Percentiles rank a stretch among this genome's conserved stretches.
phyloP scores from a whole-genome alignment of 2,329 filamentous ascomycete genomes.

The Aspergillus texensis region DNA sequence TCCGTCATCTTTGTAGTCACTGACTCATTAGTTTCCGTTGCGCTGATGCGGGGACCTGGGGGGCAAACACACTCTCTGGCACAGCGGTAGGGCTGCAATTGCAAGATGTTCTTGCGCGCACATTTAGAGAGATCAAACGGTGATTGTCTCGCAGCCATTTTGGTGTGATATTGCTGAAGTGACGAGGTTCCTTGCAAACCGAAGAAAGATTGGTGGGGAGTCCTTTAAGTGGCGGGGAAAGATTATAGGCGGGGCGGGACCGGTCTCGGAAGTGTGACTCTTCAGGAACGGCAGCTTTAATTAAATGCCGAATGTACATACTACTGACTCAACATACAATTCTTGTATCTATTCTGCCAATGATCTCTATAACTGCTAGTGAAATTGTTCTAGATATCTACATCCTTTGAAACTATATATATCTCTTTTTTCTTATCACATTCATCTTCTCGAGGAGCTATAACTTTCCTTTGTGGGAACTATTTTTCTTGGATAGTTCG shows the following conservation, averaged over 20 bases:
- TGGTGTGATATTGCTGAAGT: slow-evolving; percentile 13
- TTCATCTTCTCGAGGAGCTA: no score
- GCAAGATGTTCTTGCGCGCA: slow-evolving; percentile 74
- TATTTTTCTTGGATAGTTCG: no score
- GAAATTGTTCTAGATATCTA: no score
- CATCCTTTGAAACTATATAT: no score
- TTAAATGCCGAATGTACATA: background rate
- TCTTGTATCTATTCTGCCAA: background rate
- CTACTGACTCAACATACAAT: background rate
- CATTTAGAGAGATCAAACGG: slow-evolving; percentile 74
- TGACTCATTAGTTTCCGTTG: slow-evolving; percentile 45
- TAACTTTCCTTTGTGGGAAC: no score
- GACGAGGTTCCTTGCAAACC: slow-evolving; percentile 8
- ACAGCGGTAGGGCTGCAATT: slow-evolving; percentile 77
- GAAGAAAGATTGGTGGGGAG: slow-evolving; percentile 20
- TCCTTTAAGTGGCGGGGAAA: slow-evolving; percentile 20
- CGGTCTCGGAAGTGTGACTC: slow-evolving; percentile 25
- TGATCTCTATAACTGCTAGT: background rate
- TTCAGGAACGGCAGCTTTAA: background rate
- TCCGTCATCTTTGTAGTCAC: slow-evolving; percentile 98
- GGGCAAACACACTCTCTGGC: slow-evolving; percentile 69
- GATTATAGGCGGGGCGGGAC: slow-evolving; percentile 4
- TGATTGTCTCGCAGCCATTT: slow-evolving; percentile 45
- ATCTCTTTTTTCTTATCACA: background rate
- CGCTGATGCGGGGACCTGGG: slow-evolving; percentile 7